Base-by-base conservation (phyloP, 2,329 filamentous ascomycete species). In the Neoarthrinium moseri region DNA sequence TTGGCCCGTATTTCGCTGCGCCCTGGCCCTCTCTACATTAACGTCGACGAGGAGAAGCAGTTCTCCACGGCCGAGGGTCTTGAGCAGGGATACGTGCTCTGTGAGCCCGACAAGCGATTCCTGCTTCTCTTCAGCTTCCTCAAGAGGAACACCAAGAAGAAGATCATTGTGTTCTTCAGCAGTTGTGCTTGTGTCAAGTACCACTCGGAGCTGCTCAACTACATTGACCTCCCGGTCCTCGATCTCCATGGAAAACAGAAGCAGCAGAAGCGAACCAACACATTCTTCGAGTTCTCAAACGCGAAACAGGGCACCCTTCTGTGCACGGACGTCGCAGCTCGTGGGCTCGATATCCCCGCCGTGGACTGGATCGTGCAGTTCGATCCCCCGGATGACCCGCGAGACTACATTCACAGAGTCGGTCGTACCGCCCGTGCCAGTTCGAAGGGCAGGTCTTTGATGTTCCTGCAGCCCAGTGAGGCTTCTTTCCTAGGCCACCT, bases 281-380 rank as follows among this genome's bases (percentile, higher is more conserved):
- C 37, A 3, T 99, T 99, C 67, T 99, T 97, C 67, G 92, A 97
- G 66, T 99, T 99, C 66, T 86, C 83, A 62, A 91, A 91, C 60
- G 86, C 62, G 4, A 84, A 84, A 54, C 82, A 87, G 54, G 94
- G 92, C 20, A 95, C 89, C 1, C 70, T 99, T 44, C 94, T 99
- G 56, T 96, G 91, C 71, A 99, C 94, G 1, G 94, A 99, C 61
- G 94, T 99, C 52, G 94, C 94, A 36, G 94, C 94, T 3, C 80
- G 94, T 74, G 94, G 94, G 27, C 79, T 99, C 39, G 94, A 97
- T 77, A 96, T 97, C 53, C 92, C 92, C 0, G 86, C 89, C 18
- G 92, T 97, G 34, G 92, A 97, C 72, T 97, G 89, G 85, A 95
- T 96, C 56, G 84, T 96, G 51, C 91, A 97, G 68, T 96, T 95